Evolutionary conservation across 78 protist genomes (phyloP).

Genomic region (Polysphondylium violaceum): DNA sequence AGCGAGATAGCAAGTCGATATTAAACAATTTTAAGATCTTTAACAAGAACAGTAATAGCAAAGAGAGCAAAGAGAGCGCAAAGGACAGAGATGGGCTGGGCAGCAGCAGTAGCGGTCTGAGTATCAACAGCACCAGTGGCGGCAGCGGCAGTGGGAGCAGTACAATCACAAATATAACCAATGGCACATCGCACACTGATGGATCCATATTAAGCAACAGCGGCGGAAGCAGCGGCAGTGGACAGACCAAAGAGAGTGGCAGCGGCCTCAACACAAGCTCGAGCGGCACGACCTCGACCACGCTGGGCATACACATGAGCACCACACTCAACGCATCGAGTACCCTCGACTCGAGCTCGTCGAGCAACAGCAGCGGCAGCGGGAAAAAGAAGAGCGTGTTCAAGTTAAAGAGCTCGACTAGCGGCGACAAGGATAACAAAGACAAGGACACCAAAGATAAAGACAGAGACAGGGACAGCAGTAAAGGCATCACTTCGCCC

Average conservation of each 20-base stretch:
- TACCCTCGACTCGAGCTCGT: too few relatives aligned
- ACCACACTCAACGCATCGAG: too few relatives aligned
- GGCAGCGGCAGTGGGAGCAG: neutral
- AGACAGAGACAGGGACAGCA: neutral
- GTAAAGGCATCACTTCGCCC: neutral
- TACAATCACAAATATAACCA: slow-evolving; percentile 6
- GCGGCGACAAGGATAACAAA: too few relatives aligned
- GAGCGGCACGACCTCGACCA: too few relatives aligned
- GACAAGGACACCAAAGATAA: neutral
- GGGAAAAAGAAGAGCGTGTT: neutral
- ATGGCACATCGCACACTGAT: neutral
- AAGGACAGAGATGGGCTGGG: neutral
- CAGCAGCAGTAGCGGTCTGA: neutral
- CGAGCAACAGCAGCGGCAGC: neutral
- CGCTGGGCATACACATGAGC: too few relatives aligned
- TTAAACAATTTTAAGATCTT: too few relatives aligned
- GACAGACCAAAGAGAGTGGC: neutral
- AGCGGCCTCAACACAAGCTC: neutral
- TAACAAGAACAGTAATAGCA: neutral
- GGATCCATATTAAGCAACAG: neutral
- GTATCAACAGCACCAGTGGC: neutral
- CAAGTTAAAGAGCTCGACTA: neutral
- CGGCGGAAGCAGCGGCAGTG: neutral
- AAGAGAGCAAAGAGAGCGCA: neutral
- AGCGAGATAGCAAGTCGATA: too few relatives aligned